phyloP scores from a whole-genome alignment of 2,329 filamentous ascomycete genomes.

The Fusarium domesticum region DNA sequence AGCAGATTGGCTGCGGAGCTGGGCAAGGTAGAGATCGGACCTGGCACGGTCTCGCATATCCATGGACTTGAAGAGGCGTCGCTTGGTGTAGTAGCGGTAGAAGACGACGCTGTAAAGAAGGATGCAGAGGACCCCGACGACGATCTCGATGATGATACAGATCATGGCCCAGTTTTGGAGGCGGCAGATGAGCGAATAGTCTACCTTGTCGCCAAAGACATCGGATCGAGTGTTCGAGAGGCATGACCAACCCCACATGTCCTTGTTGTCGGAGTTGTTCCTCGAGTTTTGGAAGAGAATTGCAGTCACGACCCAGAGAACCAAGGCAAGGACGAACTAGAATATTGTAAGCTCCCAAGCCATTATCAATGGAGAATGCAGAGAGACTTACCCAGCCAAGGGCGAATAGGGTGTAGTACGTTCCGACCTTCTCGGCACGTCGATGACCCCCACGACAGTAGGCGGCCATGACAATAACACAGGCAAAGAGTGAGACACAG shows the following conservation, averaged over 20 bases:
- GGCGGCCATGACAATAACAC: slow-evolving; percentile 73
- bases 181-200: slow-evolving; percentile 88
- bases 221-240: slow-evolving; percentile 78
- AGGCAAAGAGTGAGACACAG: slow-evolving; percentile 75
- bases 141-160: slow-evolving; percentile 95
- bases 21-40: slow-evolving; percentile 89
- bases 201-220: slow-evolving; percentile 74
- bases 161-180: slow-evolving; percentile 92
- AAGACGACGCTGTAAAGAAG: slow-evolving; percentile 91
- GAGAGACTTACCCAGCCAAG: slow-evolving; percentile 62
- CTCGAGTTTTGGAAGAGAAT: slow-evolving; percentile 78
- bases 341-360: slow-evolving; percentile 4
- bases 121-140: slow-evolving; percentile 88
- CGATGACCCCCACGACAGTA: slow-evolving; percentile 88
- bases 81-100: slow-evolving; percentile 97
- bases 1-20: slow-evolving; percentile 79
- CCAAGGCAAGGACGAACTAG: slow-evolving; percentile 79
- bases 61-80: slow-evolving; percentile 94
- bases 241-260: slow-evolving; percentile 99
- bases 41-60: slow-evolving; percentile 89
- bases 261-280: slow-evolving; percentile 67
- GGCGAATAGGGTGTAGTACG: slow-evolving; percentile 94
- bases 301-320: slow-evolving; percentile 89
- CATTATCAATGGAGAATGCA: neutral
- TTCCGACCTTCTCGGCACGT: slow-evolving; percentile 85